phyloP scores from a whole-genome alignment of 2,329 filamentous ascomycete genomes.

The Penicillium freii region DNA sequence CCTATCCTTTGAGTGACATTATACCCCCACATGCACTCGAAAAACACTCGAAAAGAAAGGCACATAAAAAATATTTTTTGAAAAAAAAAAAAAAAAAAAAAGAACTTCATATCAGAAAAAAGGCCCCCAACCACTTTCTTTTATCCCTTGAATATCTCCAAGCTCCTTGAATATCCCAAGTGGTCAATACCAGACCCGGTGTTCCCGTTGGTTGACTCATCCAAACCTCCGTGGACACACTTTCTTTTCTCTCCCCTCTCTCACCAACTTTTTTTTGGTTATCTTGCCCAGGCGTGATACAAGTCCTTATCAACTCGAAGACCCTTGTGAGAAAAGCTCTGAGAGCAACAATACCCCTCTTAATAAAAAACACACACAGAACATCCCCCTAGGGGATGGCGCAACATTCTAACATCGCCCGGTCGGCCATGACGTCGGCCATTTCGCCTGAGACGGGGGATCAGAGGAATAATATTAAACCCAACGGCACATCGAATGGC shows the following conservation, averaged over 20 bases:
- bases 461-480: conserved; percentile 23
- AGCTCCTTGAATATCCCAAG: neutral
- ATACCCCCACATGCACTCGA: neutral
- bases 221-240: conserved; percentile 15
- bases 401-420: conserved; percentile 52
- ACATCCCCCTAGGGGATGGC: conserved; percentile 33
- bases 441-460: conserved; percentile 23
- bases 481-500: conserved; percentile 24
- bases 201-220: conserved; percentile 20
- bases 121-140: neutral
- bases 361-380: neutral
- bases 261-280: conserved; percentile 7
- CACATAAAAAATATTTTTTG: neutral
- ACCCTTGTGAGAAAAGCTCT: conserved; percentile 4
- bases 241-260: conserved; percentile 15
- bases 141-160: neutral
- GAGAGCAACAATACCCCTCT: neutral
- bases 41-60: too few species aligned
- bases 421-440: conserved; percentile 49
- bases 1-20: neutral
- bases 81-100: neutral
- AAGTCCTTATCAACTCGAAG: neutral
- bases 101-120: neutral
- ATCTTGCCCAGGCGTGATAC: neutral
- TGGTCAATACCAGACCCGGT: conserved; percentile 10